These are phyloP conservation scores for Fusarium newnesense DNA, from an alignment of 2,329 filamentous ascomycete genomes.

Conservation along the genomic window DNA sequence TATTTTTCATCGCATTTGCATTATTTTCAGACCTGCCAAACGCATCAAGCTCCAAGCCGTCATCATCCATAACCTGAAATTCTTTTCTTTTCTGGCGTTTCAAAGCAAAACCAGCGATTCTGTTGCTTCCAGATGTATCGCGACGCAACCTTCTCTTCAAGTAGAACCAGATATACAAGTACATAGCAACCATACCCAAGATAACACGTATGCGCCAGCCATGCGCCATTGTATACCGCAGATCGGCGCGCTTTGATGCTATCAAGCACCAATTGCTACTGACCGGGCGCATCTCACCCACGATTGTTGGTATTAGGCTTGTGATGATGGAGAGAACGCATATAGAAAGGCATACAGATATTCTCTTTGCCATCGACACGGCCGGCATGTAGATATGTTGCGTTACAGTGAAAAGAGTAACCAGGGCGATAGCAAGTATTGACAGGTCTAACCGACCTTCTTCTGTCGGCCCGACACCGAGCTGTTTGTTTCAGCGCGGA, in stretches of 20 bases:
- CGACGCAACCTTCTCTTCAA: neutral
- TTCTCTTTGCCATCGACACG: neutral
- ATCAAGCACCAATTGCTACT: slow-evolving; percentile 1
- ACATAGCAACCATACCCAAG: neutral
- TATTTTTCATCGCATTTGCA: no score
- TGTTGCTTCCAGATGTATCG: no score
- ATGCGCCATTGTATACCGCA: neutral
- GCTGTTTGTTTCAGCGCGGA: no score
- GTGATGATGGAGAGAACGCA: neutral
- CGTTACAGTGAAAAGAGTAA: neutral
- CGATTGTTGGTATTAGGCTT: neutral
- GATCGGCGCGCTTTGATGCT: neutral
- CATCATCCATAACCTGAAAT: no score
- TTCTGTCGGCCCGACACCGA: no score
- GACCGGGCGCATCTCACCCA: neutral
- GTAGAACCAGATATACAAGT: neutral
- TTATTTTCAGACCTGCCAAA: no score
- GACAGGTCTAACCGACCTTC: neutral
- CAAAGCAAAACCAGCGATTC: no score
- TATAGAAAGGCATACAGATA: neutral
- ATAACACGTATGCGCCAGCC: neutral
- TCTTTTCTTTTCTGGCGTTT: no score
- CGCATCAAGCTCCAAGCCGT: no score
- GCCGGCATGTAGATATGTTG: neutral
- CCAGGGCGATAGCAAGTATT: neutral